Conservation (phyloP, 1,284 basidiomycete species). For the Tranzscheliella williamsii region DNA sequence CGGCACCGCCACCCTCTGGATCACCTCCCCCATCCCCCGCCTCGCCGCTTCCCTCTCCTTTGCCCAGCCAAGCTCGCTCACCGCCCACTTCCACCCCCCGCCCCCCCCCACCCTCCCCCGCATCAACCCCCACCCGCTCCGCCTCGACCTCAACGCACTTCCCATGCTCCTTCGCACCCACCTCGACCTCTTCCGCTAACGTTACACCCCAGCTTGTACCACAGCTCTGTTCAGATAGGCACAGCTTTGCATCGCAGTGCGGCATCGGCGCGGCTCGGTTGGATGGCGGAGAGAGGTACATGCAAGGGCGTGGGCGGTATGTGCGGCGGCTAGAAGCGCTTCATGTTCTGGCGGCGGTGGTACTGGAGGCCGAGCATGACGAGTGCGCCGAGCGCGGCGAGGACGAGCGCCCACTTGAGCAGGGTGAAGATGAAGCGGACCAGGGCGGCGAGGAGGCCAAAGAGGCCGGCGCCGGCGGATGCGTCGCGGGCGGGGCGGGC, state of each 20-base stretch:
- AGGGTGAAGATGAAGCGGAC: constrained; percentile 28
- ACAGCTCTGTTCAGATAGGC: no score
- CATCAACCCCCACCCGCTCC: background rate
- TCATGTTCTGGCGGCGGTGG: constrained; percentile 36
- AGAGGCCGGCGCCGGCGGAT: constrained; percentile 5
- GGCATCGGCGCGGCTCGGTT: no score
- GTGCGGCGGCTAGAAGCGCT: constrained; percentile 13
- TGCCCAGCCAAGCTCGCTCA: background rate
- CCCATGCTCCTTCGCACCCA: background rate
- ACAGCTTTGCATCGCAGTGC: no score
- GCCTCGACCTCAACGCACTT: background rate
- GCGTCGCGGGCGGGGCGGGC: background rate
- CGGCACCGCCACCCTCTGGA: background rate
- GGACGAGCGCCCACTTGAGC: constrained; percentile 39
- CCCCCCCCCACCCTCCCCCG: background rate
- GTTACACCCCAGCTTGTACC: no score
- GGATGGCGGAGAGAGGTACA: no score
- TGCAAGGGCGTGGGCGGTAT: background rate
- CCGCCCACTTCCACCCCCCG: background rate
- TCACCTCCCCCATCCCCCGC: background rate
- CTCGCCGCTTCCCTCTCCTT: background rate
- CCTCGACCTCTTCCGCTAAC: background rate
- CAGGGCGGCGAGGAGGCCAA: constrained; percentile 11
- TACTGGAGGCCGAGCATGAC: constrained; percentile 41
- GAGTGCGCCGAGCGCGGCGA: constrained; percentile 37